Percentiles rank a stretch among this genome's conserved stretches.
phyloP scores from a whole-genome alignment of 2,329 filamentous ascomycete genomes.

The Apiospora aurea region DNA sequence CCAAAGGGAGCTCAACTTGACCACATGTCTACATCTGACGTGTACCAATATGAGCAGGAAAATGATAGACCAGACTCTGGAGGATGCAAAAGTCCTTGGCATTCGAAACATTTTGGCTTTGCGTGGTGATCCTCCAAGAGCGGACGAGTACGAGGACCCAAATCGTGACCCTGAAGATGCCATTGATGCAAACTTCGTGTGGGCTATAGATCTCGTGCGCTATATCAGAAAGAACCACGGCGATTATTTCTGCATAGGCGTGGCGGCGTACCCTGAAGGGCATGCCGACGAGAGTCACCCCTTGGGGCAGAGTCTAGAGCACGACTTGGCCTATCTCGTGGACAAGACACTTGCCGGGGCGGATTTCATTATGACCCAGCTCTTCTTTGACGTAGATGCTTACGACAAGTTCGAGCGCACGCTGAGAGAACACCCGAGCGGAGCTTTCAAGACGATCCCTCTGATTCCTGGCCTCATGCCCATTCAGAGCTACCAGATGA shows the following conservation, averaged over 20 bases:
- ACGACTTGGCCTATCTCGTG: constrained; percentile 86
- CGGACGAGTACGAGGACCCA: constrained; percentile 82
- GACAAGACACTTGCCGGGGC: constrained; percentile 92
- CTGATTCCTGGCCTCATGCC: constrained; percentile 98
- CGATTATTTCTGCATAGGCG: constrained; percentile 95
- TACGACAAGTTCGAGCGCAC: constrained; percentile 82
- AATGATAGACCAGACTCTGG: constrained; percentile 86
- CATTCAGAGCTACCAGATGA: constrained; percentile 95
- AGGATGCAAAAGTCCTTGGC: constrained; percentile 88
- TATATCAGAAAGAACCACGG: constrained; percentile 88
- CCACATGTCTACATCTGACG: constrained; percentile 93
- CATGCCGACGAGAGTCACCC: constrained; percentile 92
- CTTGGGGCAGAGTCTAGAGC: constrained; percentile 69
- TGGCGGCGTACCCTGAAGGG: constrained; percentile 94
- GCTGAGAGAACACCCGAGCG: constrained; percentile 81
- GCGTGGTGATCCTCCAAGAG: constrained; percentile 87
- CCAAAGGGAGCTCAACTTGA: constrained; percentile 88
- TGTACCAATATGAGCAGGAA: constrained; percentile 96
- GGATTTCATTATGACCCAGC: constrained; percentile 98
- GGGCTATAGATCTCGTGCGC: constrained; percentile 85
- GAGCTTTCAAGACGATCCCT: constrained; percentile 82
- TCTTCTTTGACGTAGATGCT: constrained; percentile 90
- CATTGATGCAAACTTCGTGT: constrained; percentile 80
- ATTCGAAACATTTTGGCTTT: constrained; percentile 94
- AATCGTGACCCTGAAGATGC: constrained; percentile 63